A percentile compares a stretch with the other conserved stretches of the same genome.
These are phyloP conservation scores for Creolimax fragrantissima DNA, from an alignment of 78 protist genomes.

Conservation along the genomic window DNA sequence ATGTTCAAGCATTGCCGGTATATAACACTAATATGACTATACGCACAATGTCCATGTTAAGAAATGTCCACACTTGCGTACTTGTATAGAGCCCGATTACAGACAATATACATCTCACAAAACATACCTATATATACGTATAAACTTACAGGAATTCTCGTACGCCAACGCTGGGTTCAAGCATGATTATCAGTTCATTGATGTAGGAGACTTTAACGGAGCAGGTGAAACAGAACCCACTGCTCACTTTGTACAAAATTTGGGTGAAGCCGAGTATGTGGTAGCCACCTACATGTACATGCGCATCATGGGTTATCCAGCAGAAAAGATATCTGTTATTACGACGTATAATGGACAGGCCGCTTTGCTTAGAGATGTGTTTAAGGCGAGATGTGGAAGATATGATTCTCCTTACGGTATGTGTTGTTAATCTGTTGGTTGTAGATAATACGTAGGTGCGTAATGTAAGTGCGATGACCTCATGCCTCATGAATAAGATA, in stretches of 20 bases:
- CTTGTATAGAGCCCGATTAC: too few relatives aligned
- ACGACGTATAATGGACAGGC: constrained; percentile 93
- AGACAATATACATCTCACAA: too few relatives aligned
- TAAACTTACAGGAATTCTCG: neutral
- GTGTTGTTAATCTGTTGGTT: too few relatives aligned
- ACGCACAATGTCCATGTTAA: too few relatives aligned
- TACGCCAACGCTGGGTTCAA: constrained; percentile 67
- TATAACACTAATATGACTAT: too few relatives aligned
- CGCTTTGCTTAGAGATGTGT: neutral
- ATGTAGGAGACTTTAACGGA: constrained; percentile 70
- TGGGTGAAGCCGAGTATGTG: constrained; percentile 89
- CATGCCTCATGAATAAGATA: too few relatives aligned
- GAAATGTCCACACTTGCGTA: too few relatives aligned
- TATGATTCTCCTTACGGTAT: constrained; percentile 1
- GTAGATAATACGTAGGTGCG: too few relatives aligned
- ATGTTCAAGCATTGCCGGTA: neutral
- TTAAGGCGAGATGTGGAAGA: neutral
- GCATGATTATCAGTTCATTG: constrained; percentile 67
- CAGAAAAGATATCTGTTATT: constrained; percentile 62
- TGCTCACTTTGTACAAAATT: constrained; percentile 78
- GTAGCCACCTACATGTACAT: constrained; percentile 83
- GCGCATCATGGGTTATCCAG: constrained; percentile 81
- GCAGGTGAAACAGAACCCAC: constrained; percentile 66
- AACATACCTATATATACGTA: neutral
- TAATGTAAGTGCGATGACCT: too few relatives aligned